Evolutionary conservation across 495 filamentous ascomycete genomes (phyloP), one percentile per base, ranked within the genome.

Genomic region (Penicilliopsis zonata): DNA sequence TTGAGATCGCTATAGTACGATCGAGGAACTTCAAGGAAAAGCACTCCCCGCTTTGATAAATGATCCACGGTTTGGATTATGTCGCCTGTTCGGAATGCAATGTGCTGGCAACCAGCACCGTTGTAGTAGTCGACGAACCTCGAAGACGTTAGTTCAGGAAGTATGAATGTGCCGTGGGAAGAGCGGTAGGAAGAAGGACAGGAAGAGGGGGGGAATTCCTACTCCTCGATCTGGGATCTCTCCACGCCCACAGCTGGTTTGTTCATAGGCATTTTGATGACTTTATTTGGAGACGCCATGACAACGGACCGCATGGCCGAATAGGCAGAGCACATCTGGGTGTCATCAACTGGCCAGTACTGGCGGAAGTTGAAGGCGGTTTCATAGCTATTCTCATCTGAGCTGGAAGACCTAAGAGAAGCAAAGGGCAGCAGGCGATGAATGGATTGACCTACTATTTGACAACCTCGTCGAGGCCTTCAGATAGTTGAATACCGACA

Each of bases 201-300:
- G n/a, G n/a, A n/a, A n/a, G n/a, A n/a, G n/a, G n/a, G n/a, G n/a
- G n/a, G n/a, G n/a, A n/a, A n/a, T n/a, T n/a, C 38, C 2, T 41
- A 90, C 58, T 90, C 84, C 53, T 86, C 80, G 40, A 90, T 88
- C 55, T 90, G 84, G 2, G 70, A 76, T 51, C 73, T 76, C 49
- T 72, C 76, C 54, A 79, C 79, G 19, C 85, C 85, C 2, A 60
- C 54, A 0, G 83, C 84, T 1, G 83, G 84, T 59, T 92, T 81
- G 60, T 90, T 90, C 67, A 92, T 83, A 36, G 84, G 84, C 79
- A 90, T 90, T 55, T 88, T 88, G 46, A 88, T 76, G 2, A 69
- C 51, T 42, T 80, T 73, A 52, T 77, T 75, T 3, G 72, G 64
- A 14, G 71, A 77, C 15, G 80, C 72, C 69, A 90, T 81, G 43